These are phyloP conservation scores for Paraleonurus japonicus DNA, from an alignment of 257 asterid species.

Conservation along the genomic window DNA sequence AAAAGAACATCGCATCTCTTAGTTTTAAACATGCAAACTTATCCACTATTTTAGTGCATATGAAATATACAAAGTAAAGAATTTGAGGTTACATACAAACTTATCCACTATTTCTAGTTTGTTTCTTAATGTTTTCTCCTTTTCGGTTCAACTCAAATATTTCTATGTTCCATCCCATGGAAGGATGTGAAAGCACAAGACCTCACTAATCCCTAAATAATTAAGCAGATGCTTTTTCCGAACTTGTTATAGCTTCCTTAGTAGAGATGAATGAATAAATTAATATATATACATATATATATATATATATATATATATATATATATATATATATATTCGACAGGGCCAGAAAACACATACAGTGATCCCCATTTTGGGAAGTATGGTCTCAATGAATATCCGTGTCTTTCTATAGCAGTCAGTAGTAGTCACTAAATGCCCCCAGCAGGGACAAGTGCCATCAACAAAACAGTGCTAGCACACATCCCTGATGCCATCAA, in stretches of 20 bases:
- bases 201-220: background rate
- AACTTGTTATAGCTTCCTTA: constrained; percentile 1
- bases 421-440: constrained; percentile 86
- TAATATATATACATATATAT: background rate
- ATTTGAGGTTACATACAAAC: background rate
- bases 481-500: constrained; percentile 92
- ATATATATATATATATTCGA: background rate
- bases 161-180: background rate
- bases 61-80: background rate
- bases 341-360: constrained; percentile 41
- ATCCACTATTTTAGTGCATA: background rate
- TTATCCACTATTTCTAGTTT: background rate
- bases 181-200: background rate
- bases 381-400: constrained; percentile 75
- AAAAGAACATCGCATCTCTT: constrained; percentile 16
- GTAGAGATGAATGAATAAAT: background rate
- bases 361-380: constrained; percentile 86
- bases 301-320: background rate
- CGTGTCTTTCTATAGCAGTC: constrained; percentile 91
- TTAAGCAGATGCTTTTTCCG: background rate
- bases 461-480: constrained; percentile 71
- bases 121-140: background rate
- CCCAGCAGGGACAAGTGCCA: constrained; percentile 95
- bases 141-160: constrained; percentile 2
- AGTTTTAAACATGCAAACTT: background rate